Evolutionary conservation across 1,284 basidiomycete genomes (phyloP).

Genomic region (Heterobasidion parviporum): DNA sequence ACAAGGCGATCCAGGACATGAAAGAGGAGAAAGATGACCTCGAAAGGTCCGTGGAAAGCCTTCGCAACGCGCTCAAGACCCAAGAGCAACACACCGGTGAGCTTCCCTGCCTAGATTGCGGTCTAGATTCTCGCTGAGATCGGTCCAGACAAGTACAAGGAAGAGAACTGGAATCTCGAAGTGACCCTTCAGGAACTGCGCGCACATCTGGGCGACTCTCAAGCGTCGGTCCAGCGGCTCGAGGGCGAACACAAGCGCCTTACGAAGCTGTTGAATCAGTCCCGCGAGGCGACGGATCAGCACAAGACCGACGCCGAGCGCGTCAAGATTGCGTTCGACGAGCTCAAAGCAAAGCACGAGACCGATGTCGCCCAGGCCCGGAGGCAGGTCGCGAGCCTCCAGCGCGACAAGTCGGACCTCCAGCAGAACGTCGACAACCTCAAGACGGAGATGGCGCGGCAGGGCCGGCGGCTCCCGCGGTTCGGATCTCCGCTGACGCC

Average conservation of each 20-base stretch:
- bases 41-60: conserved; percentile 65
- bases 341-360: conserved; percentile 85
- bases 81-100: conserved; percentile 75
- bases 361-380: conserved; percentile 88
- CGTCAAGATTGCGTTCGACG: conserved; percentile 55
- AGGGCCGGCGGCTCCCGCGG: conserved; percentile 48
- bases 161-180: conserved; percentile 98
- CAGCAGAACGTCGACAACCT: conserved; percentile 73
- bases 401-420: conserved; percentile 88
- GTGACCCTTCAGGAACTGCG: conserved; percentile 86
- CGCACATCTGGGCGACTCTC: conserved; percentile 60
- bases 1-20: conserved; percentile 82
- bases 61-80: conserved; percentile 60
- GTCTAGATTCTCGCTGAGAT: neutral
- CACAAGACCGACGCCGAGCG: conserved; percentile 85
- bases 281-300: conserved; percentile 75
- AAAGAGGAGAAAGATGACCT: conserved; percentile 83
- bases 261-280: conserved; percentile 62
- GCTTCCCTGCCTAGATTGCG: conserved; percentile 14
- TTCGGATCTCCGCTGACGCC: conserved; percentile 64
- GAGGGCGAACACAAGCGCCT: conserved; percentile 82
- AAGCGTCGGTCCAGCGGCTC: conserved; percentile 58
- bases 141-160: conserved; percentile 74
- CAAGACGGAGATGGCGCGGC: conserved; percentile 61
- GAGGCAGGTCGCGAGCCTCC: conserved; percentile 80